Conservation (phyloP, 2,329 filamentous ascomycete species). For the Arthrobotrys sphaeroides region DNA sequence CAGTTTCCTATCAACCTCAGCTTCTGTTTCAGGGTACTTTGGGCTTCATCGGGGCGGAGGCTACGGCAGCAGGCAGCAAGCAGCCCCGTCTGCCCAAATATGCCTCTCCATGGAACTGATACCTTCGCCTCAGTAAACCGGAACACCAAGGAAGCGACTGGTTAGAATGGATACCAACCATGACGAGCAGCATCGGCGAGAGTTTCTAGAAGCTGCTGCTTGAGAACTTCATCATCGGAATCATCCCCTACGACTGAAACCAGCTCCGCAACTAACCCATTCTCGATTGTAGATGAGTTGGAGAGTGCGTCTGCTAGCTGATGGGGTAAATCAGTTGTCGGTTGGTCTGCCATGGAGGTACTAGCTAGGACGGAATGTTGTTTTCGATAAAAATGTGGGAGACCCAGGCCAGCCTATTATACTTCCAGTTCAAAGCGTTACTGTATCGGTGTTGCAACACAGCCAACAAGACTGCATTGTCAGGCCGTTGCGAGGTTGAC, state of each 20-base stretch:
- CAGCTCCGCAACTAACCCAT: neutral
- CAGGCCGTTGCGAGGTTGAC: neutral
- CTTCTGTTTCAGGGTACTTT: conserved; percentile 49
- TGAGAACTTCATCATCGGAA: neutral
- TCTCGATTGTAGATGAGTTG: neutral
- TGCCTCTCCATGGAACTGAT: conserved; percentile 55
- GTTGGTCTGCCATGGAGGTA: neutral
- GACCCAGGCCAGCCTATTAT: too few species aligned
- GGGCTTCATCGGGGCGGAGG: neutral
- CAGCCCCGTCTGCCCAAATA: conserved; percentile 55
- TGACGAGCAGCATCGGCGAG: conserved; percentile 44
- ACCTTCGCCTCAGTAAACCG: neutral
- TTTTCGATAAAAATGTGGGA: too few species aligned
- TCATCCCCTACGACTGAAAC: conserved; percentile 3
- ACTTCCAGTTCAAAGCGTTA: too few species aligned
- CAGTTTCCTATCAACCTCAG: conserved; percentile 57
- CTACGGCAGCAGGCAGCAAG: conserved; percentile 49
- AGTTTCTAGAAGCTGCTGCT: conserved; percentile 9
- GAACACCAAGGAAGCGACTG: neutral
- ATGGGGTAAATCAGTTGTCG: neutral
- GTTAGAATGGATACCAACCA: conserved; percentile 14
- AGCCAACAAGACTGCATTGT: neutral
- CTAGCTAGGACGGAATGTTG: neutral
- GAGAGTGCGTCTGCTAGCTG: conserved; percentile 4
- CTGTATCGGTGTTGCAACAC: too few species aligned